phyloP scores from a whole-genome alignment of 768 basidiomycete species.

The Ephemerocybe angulata region DNA sequence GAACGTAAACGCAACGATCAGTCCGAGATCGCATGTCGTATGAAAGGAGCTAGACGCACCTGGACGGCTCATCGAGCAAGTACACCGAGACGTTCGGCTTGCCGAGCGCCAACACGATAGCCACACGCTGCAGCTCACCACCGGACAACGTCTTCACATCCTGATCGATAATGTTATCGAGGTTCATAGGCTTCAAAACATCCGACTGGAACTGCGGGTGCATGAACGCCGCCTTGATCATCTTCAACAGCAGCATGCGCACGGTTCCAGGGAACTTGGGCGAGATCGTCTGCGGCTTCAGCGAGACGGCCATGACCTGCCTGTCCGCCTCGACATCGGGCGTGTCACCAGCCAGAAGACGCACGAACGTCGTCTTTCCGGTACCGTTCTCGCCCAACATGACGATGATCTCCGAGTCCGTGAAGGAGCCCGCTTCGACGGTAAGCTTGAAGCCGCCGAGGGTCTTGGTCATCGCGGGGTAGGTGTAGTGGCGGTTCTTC shows the following conservation, averaged over 20 bases:
- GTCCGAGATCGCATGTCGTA: too few species aligned
- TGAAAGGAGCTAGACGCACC: slow-evolving; percentile 37
- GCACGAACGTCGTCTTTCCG: slow-evolving; percentile 97
- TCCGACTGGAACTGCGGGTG: slow-evolving; percentile 99
- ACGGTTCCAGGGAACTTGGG: slow-evolving; percentile 98
- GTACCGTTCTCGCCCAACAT: slow-evolving; percentile 99
- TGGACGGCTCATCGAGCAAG: slow-evolving; percentile 92
- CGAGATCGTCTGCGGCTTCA: slow-evolving; percentile 98
- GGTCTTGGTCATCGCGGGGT: slow-evolving; percentile 97
- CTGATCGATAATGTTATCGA: slow-evolving; percentile 95
- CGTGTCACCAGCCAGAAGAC: slow-evolving; percentile 87
- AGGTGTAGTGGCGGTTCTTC: slow-evolving; percentile 86
- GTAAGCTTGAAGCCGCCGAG: slow-evolving; percentile 94
- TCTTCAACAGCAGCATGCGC: slow-evolving; percentile 88
- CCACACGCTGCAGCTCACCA: slow-evolving; percentile 97
- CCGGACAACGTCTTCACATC: slow-evolving; percentile 97
- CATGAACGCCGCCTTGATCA: slow-evolving; percentile 95
- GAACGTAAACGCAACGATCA: too few species aligned
- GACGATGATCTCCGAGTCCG: slow-evolving; percentile 99
- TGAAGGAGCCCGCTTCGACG: slow-evolving; percentile 85
- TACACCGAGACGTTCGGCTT: slow-evolving; percentile 65
- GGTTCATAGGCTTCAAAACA: slow-evolving; percentile 94
- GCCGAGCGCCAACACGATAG: slow-evolving; percentile 92
- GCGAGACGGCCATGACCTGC: slow-evolving; percentile 79
- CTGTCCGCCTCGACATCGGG: slow-evolving; percentile 85